Base-by-base conservation (phyloP, 192 early-diverging fungal species). In the Coemansia sp. region DNA sequence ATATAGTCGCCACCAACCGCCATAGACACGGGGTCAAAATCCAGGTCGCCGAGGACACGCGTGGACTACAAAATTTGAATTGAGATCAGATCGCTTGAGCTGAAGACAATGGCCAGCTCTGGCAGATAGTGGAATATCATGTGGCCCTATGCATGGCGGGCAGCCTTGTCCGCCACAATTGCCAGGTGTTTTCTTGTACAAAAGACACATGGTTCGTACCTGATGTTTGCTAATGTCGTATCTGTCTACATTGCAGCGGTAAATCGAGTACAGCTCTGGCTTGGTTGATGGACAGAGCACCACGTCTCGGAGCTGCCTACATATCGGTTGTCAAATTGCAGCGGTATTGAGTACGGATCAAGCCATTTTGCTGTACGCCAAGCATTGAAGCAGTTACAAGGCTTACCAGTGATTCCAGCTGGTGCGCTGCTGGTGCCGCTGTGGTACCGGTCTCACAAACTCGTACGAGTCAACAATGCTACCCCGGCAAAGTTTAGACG, bases 361-460 rank as follows among this genome's bases (percentile, higher is more conserved):
- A 49, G 47, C n/a, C 14, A 12, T 12, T 45, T 45, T 49, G 2
- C n/a, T 49, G 47, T 19, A 49, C 7, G 47, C 47, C 9, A 27
- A 24, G 7, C 2, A 53, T 22, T 12, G 14, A 8, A 53, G 10
- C 6, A 24, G 12, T n/a, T 43, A 24, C 7, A 23, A 23, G 22
- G 51, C 51, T 60, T 82, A 87, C 94, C 94, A 96, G 83, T 97
- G 95, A 61, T 95, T 93, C 60, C 95, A 95, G 58, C 89, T 97
- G 2, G 93, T 85, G 62, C 88, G 84, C 63, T 89, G 90, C 32
- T 85, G 83, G 72, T 96, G 90, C 57, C 87, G 84, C 51, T 72
- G 79, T 9, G 91, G 88, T 38, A 67, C 62, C 1, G 88, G 85
- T 57, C 85, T 89, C 27, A 96, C 82, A 80, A 92, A 93, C 64